A percentile compares a stretch with the other conserved stretches of the same genome.
These are phyloP conservation scores for Aegilops tauschii DNA, from an alignment of 176 grass and related monocot genomes.

Conservation along the genomic window DNA sequence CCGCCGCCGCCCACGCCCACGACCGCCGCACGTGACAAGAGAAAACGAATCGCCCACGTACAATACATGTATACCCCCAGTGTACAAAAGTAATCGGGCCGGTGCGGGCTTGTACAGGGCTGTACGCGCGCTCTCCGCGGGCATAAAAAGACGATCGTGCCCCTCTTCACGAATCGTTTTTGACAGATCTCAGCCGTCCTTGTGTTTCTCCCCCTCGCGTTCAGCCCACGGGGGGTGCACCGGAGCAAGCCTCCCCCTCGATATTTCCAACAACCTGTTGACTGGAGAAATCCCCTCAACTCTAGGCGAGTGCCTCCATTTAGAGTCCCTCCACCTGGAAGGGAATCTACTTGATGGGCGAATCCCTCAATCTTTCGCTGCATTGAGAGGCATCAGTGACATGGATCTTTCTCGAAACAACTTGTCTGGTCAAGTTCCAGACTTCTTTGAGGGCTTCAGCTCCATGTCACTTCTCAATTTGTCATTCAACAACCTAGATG, in stretches of 20 bases:
- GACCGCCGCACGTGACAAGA: too few species aligned
- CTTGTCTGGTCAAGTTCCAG: slow-evolving; percentile 38
- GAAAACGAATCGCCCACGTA: too few species aligned
- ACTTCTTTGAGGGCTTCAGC: not conserved
- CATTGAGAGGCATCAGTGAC: not conserved
- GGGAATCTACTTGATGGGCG: slow-evolving; percentile 29
- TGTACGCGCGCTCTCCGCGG: too few species aligned
- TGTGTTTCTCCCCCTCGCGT: too few species aligned
- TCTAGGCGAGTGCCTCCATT: slow-evolving; percentile 17
- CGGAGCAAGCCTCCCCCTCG: not conserved
- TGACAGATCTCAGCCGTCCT: too few species aligned
- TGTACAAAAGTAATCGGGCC: too few species aligned
- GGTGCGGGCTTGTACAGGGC: too few species aligned
- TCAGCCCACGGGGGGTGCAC: too few species aligned
- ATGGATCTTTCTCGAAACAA: slow-evolving; percentile 45
- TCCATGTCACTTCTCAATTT: slow-evolving; percentile 36
- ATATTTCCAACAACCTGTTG: slow-evolving; percentile 31
- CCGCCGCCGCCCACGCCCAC: too few species aligned
- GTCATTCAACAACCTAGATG: slow-evolving; percentile 50
- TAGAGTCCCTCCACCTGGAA: slow-evolving; percentile 26
- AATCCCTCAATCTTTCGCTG: slow-evolving; percentile 22
- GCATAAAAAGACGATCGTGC: too few species aligned
- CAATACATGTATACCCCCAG: too few species aligned
- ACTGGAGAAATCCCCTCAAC: slow-evolving; percentile 27
- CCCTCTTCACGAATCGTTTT: too few species aligned